Evolutionary conservation across 495 filamentous ascomycete genomes (phyloP), one percentile per base, ranked within the genome.

Genomic region (Melanomma pulvis-pyrius): DNA sequence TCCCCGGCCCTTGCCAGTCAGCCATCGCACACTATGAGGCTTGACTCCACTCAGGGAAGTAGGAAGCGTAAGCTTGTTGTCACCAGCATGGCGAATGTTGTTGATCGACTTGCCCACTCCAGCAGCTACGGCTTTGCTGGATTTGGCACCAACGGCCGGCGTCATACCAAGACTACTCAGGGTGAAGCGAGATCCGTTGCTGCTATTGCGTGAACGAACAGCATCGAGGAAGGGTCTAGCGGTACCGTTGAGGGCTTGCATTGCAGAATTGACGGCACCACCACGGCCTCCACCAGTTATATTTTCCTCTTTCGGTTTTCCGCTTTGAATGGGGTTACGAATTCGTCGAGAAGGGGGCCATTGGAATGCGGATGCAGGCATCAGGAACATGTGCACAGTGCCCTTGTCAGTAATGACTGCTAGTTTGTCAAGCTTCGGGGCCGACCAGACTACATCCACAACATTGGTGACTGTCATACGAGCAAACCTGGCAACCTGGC

Each of bases 401-500:
- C 93, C 91, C 68, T 90, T 89, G 61, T 93, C 88, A 11, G 93
- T 97, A 49, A 96, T 84, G 72, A 98, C 85, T 13, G 93, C 93
- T 13, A 92, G 75, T 64, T 88, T 83, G 69, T 96, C 91, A 13
- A 89, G 91, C 48, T 86, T 86, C 8, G 93, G 92, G 41, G 84
- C 81, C 1, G 87, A 88, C 94, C 94, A 98, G 8, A 87, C 87
- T 19, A 96, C 88, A 73, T 97, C 93, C 1, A 96, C 83, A 46
- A 97, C 91, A 47, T 88, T 90, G 4, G 94, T 91, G 29, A 92
- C 88, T 3, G 93, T 97, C 84, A 97, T 87, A 21, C 94, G 88
- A 8, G 90, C 87, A 76, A 96, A 96, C 62, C 91, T 82, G 3
- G 92, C 90, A 44, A 97, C 80, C 74, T 96, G 89, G 28, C 92